Evolutionary conservation across 2,329 filamentous ascomycete species (phyloP), one percentile per base, ranked within the genome.

Genomic region (Colletotrichum sp.): DNA sequence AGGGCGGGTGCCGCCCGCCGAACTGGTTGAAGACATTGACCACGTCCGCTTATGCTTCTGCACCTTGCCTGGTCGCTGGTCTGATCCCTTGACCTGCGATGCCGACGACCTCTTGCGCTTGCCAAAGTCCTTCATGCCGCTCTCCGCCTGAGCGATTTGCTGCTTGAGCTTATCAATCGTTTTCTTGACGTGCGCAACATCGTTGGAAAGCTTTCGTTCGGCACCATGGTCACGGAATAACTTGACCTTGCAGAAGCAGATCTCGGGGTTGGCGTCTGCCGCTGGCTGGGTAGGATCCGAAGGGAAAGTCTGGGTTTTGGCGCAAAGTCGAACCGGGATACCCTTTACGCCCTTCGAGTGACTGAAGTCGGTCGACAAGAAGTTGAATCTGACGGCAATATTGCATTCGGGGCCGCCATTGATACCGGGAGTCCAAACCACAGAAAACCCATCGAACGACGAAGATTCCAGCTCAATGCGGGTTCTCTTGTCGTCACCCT

Each of bases 321-420:
- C 92, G 82, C 96, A 98, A 1, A 98, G 89, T 69, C 97, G 89
- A 6, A 99, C 96, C 0, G 97, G 96, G 76, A 98, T 98, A 43
- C 97, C 97, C 84, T 98, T 99, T 63, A 99, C 97, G 59, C 97
- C 97, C 81, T 99, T 99, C 12, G 97, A 98, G 81, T 98, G 97
- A 82, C 96, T 98, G 82, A 98, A 99, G 81, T 99, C 97, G 11
- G 97, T 99, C 1, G 97, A 99, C 1, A 99, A 88, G 81, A 99
- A 99, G 85, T 99, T 99, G 88, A 98, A 99, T 59, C 97, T 94
- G 15, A 98, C 95, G 11, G 95, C 94, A 70, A 99, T 91, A 63
- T 92, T 94, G 82, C 95, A 97, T 78, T 98, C 95, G 5, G 93
- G 87, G 0, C 86, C 84, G 0, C 92, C 92, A 63, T 92, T 93